These are phyloP conservation scores for Iberis pinnata DNA, from an alignment of 345 rosid species.

Conservation along the genomic window DNA sequence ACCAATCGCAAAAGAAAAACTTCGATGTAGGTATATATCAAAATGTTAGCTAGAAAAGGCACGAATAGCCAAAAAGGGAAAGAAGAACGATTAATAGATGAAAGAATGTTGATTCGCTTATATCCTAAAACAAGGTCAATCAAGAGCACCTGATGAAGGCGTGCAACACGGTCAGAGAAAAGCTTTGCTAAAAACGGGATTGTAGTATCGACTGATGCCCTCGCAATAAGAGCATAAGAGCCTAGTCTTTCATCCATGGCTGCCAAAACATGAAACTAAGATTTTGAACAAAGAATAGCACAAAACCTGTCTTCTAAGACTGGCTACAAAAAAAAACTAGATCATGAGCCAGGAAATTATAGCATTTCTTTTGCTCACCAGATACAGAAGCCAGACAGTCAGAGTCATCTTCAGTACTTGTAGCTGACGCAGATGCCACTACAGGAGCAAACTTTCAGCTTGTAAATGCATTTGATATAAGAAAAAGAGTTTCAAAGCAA, in stretches of 20 bases:
- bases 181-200: constrained; percentile 63
- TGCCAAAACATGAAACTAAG: constrained; percentile 38
- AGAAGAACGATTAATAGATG: not conserved
- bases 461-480: constrained; percentile 14
- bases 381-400: constrained; percentile 76
- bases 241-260: constrained; percentile 96
- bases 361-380: constrained; percentile 43
- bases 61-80: not conserved
- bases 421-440: constrained; percentile 68
- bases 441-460: constrained; percentile 20
- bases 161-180: constrained; percentile 63
- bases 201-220: constrained; percentile 79
- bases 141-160: constrained; percentile 73
- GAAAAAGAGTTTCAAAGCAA: constrained; percentile 9
- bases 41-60: constrained; percentile 15
- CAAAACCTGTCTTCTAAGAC: constrained; percentile 16
- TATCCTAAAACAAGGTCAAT: constrained; percentile 8
- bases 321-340: constrained; percentile 16
- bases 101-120: constrained; percentile 5
- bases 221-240: constrained; percentile 93
- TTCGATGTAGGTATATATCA: constrained; percentile 10
- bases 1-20: not conserved
- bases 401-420: constrained; percentile 51
- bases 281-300: constrained; percentile 13
- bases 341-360: constrained; percentile 9